Base-by-base conservation (phyloP, 2,329 filamentous ascomycete species). In the Colletotrichum destructivum region DNA sequence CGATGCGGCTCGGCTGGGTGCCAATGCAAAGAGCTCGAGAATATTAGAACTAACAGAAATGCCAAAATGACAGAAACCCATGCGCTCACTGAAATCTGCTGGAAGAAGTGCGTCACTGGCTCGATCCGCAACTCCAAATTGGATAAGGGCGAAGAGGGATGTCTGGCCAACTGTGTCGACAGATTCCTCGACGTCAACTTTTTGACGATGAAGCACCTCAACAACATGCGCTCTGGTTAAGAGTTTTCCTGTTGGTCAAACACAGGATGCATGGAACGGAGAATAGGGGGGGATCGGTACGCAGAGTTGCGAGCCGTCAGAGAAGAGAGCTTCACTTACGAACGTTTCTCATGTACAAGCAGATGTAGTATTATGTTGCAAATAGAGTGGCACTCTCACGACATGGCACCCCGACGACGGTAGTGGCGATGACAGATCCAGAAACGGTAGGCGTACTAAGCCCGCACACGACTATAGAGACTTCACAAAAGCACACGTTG, bases 101-200 rank as follows among this genome's bases (percentile, higher is more conserved):
- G 95, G 91, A 94, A 92, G 80, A 98, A 98, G 86, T 99, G 96
- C 87, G 87, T 98, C 73, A 92, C 93, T 11, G 87, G 90, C 65
- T 88, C 87, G 69, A 92, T 98, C 81, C 91, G 91, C 76, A 89
- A 87, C 73, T 89, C 90, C 38, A 89, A 90, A 77, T 86, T 99
- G 75, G 94, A 97, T 76, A 89, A 88, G 78, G 86, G 83, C 73
- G 96, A 99, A 85, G 92, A 96, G 85, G 84, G 87, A 11, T 99
- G 96, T 82, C 89, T 98, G 81, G 87, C 91, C 81, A 98, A 98
- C 86, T 99, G 96, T 79, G 95, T 98, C 68, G 94, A 98, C 78
- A 89, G 96, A 68, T 98, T 97, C 84, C 88, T 98, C 84, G 96
- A 99, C 82, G 89, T 95, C 74, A 96, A 96, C 84, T 84, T 93